Base-by-base conservation (phyloP, 352 stramenopile species). In the Globisporangium nodosum region DNA sequence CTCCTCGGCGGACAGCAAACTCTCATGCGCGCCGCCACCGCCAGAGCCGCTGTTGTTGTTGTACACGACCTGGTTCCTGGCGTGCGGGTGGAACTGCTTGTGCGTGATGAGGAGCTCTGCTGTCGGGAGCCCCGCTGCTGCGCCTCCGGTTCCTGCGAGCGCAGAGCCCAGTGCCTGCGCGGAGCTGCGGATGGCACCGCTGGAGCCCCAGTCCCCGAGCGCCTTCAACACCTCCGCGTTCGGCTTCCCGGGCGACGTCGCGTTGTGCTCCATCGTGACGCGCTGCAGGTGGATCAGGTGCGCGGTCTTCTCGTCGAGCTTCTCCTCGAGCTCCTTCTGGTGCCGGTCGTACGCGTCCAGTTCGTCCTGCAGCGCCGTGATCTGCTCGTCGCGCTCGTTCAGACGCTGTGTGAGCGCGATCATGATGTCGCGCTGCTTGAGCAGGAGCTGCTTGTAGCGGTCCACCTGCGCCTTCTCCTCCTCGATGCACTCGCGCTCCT, bases 381-480 rank as follows among this genome's bases (percentile, higher is more conserved):
- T 98, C 73, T 98, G 92, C 56, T 98, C 94, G 60, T 98, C 94
- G 9, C 94, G 87, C 55, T 98, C 92, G 56, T 97, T 98, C 16
- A 98, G 66, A 0, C 94, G 73, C 65, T 98, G 94, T 18, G 94
- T 98, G 31, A 98, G 73, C 11, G 92, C 93, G 49, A 98, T 97
- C 92, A 98, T 98, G 42, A 98, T 98, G 65, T 98, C 94, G 3
- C 94, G 79, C 66, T 98, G 93, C 71, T 98, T 98, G 49, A 98
- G 76, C n/a, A 98, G 71, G 16, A 98, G 68, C 54, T 97, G 91
- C 66, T 98, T 98, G 77, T 98, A 98, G 24, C 94, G 76, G 58
- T 98, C 94, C 15, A 98, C 93, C 64, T 98, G 90, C 6, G 94
- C 90, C 52, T 98, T 98, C 62, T 98, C 93, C 59, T 97, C 85